These are phyloP conservation scores for Mycena citricolor DNA, from an alignment of 1,284 basidiomycete species.

Conservation along the genomic window DNA sequence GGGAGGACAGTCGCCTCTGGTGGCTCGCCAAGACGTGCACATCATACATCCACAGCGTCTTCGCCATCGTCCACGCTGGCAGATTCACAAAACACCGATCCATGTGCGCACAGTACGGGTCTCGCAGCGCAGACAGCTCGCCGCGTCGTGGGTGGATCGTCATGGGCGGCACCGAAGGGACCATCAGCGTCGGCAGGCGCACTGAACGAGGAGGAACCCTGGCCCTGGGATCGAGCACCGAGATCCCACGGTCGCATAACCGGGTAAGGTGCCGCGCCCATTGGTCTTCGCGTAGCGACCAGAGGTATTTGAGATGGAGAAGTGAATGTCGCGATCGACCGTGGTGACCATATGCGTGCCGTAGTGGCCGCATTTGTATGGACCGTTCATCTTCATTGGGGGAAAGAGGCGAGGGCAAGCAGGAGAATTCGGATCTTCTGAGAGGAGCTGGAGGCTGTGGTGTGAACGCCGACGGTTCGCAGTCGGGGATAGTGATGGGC, in stretches of 20 bases:
- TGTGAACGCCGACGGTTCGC: slow-evolving; percentile 1
- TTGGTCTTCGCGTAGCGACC: slow-evolving; percentile 50
- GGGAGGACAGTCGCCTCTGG: background rate
- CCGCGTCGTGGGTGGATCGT: slow-evolving; percentile 65
- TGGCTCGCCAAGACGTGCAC: slow-evolving; percentile 38
- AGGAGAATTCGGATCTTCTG: slow-evolving; percentile 30
- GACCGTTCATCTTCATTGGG: slow-evolving; percentile 6
- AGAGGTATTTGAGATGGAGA: slow-evolving; percentile 57
- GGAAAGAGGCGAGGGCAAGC: slow-evolving; percentile 35
- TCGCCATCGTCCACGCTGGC: slow-evolving; percentile 63
- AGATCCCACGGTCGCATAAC: slow-evolving; percentile 28
- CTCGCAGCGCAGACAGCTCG: slow-evolving; percentile 54
- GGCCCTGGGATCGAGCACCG: slow-evolving; percentile 16
- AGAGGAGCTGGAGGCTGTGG: slow-evolving; percentile 6
- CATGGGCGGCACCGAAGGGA: slow-evolving; percentile 31
- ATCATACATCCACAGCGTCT: slow-evolving; percentile 60
- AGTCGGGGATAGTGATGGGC: slow-evolving; percentile 6
- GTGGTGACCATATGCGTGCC: slow-evolving; percentile 31
- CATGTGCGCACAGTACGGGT: slow-evolving; percentile 51
- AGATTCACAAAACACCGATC: slow-evolving; percentile 59
- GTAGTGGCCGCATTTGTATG: slow-evolving; percentile 15
- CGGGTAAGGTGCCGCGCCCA: slow-evolving; percentile 43
- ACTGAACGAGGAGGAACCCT: slow-evolving; percentile 28
- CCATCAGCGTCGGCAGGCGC: too few relatives aligned
- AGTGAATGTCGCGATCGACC: slow-evolving; percentile 61